Evolutionary conservation across 2,329 filamentous ascomycete genomes (phyloP).

Genomic region (Calonectria multiphialidica): DNA sequence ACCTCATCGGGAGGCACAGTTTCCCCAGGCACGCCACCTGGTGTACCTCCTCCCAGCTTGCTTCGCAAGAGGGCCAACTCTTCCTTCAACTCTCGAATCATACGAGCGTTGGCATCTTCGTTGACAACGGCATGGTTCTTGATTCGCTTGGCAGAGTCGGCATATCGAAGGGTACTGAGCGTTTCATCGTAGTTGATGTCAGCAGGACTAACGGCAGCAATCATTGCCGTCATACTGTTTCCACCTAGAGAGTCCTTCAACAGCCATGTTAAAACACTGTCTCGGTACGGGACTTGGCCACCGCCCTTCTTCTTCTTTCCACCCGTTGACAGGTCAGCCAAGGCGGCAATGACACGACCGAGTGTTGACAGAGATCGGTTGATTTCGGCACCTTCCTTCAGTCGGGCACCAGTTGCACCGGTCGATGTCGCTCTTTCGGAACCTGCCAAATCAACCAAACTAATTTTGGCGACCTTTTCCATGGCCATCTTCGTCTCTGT

Average conservation of each 20-base stretch:
- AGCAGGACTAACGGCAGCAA: conserved; percentile 96
- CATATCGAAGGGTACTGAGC: conserved; percentile 93
- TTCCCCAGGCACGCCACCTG: conserved; percentile 59
- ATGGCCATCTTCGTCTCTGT: conserved; percentile 95
- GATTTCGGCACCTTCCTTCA: conserved; percentile 99
- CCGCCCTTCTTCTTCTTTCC: conserved; percentile 79
- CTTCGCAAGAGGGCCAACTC: conserved; percentile 87
- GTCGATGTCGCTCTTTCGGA: conserved; percentile 98
- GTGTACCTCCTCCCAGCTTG: conserved; percentile 77
- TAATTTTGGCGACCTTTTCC: conserved; percentile 98
- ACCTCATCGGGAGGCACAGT: conserved; percentile 77
- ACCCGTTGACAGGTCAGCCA: conserved; percentile 88
- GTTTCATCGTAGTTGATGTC: conserved; percentile 99
- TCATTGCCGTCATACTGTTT: conserved; percentile 99
- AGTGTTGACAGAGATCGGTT: conserved; percentile 96
- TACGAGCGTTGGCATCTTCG: conserved; percentile 97
- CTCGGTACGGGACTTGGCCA: conserved; percentile 91
- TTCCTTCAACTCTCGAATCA: conserved; percentile 98
- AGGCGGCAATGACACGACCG: conserved; percentile 94
- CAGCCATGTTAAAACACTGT: conserved; percentile 96
- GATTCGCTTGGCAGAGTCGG: conserved; percentile 97
- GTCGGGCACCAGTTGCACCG: conserved; percentile 90
- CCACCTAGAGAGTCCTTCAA: conserved; percentile 96
- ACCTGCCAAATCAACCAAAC: conserved; percentile 95
- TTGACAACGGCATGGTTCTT: conserved; percentile 99